Evolutionary conservation across 2,329 filamentous ascomycete species (phyloP).

Genomic region (Xylariomycetidae sp.): DNA sequence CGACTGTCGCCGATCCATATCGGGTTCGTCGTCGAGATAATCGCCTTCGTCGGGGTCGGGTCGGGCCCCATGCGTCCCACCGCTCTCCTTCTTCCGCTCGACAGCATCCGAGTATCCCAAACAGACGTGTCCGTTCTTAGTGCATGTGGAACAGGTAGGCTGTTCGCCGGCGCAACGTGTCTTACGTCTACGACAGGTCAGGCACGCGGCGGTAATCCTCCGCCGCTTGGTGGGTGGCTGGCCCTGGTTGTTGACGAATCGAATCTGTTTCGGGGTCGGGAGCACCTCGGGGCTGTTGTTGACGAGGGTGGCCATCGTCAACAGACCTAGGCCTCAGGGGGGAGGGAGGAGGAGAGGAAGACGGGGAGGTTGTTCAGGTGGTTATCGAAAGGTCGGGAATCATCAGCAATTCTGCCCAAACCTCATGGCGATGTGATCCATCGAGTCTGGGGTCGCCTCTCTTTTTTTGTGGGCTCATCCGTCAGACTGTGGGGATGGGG

Average conservation of each 20-base stretch:
- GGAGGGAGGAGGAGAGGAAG: neutral
- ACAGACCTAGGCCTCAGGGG: neutral
- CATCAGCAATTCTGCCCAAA: too few species aligned
- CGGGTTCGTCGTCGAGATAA: constrained; percentile 27
- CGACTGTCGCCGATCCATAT: constrained; percentile 26
- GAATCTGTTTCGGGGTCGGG: constrained; percentile 56
- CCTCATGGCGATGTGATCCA: neutral
- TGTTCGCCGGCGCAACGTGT: constrained; percentile 71
- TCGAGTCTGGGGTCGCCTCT: neutral
- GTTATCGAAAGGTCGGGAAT: neutral
- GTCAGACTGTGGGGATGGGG: neutral
- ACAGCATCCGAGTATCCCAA: constrained; percentile 58
- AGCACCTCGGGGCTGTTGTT: constrained; percentile 31
- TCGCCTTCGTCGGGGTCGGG: constrained; percentile 34
- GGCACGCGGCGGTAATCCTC: constrained; percentile 74
- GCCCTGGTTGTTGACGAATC: constrained; percentile 79
- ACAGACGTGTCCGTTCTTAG: constrained; percentile 66
- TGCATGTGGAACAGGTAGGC: constrained; percentile 67
- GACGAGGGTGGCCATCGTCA: constrained; percentile 42
- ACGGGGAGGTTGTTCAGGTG: too few species aligned
- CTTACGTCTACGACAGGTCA: constrained; percentile 72
- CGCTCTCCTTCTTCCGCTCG: constrained; percentile 36
- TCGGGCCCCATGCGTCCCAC: too few species aligned
- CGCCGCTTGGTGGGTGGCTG: constrained; percentile 75
- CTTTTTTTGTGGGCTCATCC: constrained; percentile 1